Base-by-base conservation (phyloP, 768 basidiomycete species). In the Calocera cornea region DNA sequence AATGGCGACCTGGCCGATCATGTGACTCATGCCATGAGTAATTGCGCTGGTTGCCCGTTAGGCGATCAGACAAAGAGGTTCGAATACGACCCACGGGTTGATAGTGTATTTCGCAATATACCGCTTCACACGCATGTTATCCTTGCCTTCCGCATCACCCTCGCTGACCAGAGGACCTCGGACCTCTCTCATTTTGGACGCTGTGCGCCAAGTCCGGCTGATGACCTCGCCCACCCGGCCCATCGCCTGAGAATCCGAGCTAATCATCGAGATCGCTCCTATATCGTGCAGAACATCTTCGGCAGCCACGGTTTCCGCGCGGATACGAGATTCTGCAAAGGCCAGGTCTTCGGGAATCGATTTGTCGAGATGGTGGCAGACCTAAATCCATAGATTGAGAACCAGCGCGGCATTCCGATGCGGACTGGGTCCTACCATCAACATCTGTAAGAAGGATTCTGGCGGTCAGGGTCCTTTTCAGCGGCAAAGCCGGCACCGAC, bases 241-340 rank as follows among this genome's bases (percentile, higher is more conserved):
- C 97, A 99, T 98, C 0, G 97, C 97, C 76, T 97, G 97, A 1
- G 93, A 89, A 75, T 99, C 97, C 1, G 91, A 93, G 71, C 88
- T 90, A 71, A 97, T 95, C 86, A 98, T 97, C 1, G 92, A 89
- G 47, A 99, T 97, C 1, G 97, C 94, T 1, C 97, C 97, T 1
- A 77, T 83, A 73, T 95, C 94, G 44, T 95, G 93, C 34, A 97
- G 79, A 19, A 98, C 89, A 74, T 99, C 97, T 76, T 99, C 97
- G 1, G 97, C 97, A 0, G 97, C 97, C 49, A 98, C 88, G 0
- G 97, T 99, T 79, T 98, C 95, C 0, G 86, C 92, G 38, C 97
- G 86, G 72, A 99, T 98, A 38, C 97, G 89, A 8, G 95, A 97
- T 70, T 98, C 95, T 2, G 97, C 95, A 72, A 99, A 99, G 1